phyloP scores from a whole-genome alignment of 2,329 filamentous ascomycete species.

The Knoxdaviesia proteae region DNA sequence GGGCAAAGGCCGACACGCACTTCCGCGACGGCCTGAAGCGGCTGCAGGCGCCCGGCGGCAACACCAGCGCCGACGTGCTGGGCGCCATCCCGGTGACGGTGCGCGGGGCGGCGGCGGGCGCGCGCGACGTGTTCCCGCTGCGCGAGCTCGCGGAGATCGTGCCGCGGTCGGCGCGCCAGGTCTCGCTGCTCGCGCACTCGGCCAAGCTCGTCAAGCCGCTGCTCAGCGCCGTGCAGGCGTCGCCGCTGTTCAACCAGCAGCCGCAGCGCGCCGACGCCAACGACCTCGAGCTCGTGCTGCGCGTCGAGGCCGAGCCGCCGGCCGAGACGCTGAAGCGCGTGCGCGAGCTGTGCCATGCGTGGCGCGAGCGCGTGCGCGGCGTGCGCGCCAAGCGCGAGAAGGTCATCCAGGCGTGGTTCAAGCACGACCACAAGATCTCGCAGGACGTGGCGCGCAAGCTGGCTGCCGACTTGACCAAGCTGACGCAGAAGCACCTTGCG shows the following conservation, averaged over 20 bases:
- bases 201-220: conserved; percentile 28
- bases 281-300: conserved; percentile 34
- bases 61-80: conserved; percentile 29
- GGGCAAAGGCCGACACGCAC: conserved; percentile 18
- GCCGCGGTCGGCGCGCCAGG: conserved; percentile 19
- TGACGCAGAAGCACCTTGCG: conserved; percentile 31
- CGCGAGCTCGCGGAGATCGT: conserved; percentile 33
- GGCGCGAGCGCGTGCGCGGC: conserved; percentile 27
- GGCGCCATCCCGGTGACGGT: conserved; percentile 21
- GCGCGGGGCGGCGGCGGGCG: conserved; percentile 8
- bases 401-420: conserved; percentile 26
- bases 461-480: conserved; percentile 24
- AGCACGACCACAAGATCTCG: conserved; percentile 17
- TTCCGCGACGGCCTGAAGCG: conserved; percentile 19
- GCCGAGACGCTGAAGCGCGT: conserved; percentile 23
- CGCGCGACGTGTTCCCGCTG: conserved; percentile 20
- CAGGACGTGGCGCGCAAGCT: conserved; percentile 28
- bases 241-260: conserved; percentile 37
- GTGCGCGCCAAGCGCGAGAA: conserved; percentile 26
- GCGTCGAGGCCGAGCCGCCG: conserved; percentile 28
- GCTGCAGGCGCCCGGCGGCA: conserved; percentile 22
- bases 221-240: conserved; percentile 31
- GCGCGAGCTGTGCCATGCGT: conserved; percentile 25
- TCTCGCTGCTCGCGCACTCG: conserved; percentile 21
- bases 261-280: conserved; percentile 36